Evolutionary conservation across 2,329 filamentous ascomycete species (phyloP).

Genomic region (Monilinia polystroma): DNA sequence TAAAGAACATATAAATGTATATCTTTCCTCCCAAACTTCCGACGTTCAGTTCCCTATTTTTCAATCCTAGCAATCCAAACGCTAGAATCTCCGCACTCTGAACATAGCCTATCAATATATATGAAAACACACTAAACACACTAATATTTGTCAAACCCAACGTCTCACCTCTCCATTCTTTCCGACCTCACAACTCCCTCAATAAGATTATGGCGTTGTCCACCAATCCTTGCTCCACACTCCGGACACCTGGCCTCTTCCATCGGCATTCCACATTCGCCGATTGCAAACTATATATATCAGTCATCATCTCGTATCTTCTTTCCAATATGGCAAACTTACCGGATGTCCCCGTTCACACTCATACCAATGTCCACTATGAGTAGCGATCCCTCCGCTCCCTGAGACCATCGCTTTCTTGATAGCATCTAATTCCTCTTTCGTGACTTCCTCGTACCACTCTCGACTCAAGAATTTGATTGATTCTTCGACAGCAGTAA

Average conservation of each 20-base stretch:
- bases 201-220: conserved; percentile 48
- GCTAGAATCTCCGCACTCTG: too few species aligned
- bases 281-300: conserved; percentile 53
- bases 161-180: conserved; percentile 46
- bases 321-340: conserved; percentile 6
- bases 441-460: conserved; percentile 45
- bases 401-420: conserved; percentile 50
- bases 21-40: too few species aligned
- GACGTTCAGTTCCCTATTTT: too few species aligned
- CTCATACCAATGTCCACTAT: conserved; percentile 60
- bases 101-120: too few species aligned
- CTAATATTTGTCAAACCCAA: background rate
- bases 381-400: conserved; percentile 42
- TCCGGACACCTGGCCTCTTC: conserved; percentile 59
- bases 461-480: conserved; percentile 39
- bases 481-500: conserved; percentile 36
- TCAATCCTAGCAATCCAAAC: too few species aligned
- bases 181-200: conserved; percentile 52
- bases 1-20: too few species aligned
- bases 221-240: conserved; percentile 58
- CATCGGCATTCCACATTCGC: conserved; percentile 67
- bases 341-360: conserved; percentile 52
- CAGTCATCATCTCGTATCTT: conserved; percentile 1
- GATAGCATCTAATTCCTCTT: conserved; percentile 46
- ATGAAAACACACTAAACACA: too few species aligned